Evolutionary conservation across 2,329 filamentous ascomycete genomes (phyloP).

Genomic region (Pseudogymnoascus destructans): DNA sequence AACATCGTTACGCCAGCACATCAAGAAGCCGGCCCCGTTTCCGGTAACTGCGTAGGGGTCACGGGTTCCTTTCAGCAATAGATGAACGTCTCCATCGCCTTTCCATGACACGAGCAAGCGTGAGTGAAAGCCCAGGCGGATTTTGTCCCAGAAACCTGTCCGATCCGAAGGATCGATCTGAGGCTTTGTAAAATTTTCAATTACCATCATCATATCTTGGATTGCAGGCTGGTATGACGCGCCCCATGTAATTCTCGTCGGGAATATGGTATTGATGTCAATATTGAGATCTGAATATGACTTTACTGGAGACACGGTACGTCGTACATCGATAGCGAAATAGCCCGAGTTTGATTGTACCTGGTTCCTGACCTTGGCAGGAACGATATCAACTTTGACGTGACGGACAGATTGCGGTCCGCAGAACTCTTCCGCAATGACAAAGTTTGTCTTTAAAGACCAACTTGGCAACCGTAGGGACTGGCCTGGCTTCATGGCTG

Average conservation of each 20-base stretch:
- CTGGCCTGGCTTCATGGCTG: conserved; percentile 65
- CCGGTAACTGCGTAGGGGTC: conserved; percentile 91
- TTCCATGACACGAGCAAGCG: conserved; percentile 83
- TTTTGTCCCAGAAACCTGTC: conserved; percentile 98
- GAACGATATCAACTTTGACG: conserved; percentile 73
- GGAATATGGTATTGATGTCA: conserved; percentile 83
- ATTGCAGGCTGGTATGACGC: conserved; percentile 96
- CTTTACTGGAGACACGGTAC: conserved; percentile 90
- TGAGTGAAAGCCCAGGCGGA: conserved; percentile 86
- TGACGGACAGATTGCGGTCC: conserved; percentile 67
- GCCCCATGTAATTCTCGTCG: conserved; percentile 92
- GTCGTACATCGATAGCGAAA: conserved; percentile 74
- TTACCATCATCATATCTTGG: conserved; percentile 99
- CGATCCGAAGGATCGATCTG: conserved; percentile 86
- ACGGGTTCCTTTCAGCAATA: conserved; percentile 79
- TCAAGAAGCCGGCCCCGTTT: conserved; percentile 85
- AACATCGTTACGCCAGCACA: conserved; percentile 97
- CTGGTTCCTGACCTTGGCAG: conserved; percentile 46
- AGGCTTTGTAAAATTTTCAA: conserved; percentile 94
- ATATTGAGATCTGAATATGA: conserved; percentile 87
- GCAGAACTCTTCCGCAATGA: conserved; percentile 87
- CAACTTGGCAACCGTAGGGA: conserved; percentile 69
- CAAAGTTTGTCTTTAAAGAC: conserved; percentile 79
- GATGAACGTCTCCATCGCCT: conserved; percentile 87
- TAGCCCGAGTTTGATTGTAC: conserved; percentile 43